phyloP scores from a whole-genome alignment of 768 basidiomycete genomes.

The Pholiota molesta region DNA sequence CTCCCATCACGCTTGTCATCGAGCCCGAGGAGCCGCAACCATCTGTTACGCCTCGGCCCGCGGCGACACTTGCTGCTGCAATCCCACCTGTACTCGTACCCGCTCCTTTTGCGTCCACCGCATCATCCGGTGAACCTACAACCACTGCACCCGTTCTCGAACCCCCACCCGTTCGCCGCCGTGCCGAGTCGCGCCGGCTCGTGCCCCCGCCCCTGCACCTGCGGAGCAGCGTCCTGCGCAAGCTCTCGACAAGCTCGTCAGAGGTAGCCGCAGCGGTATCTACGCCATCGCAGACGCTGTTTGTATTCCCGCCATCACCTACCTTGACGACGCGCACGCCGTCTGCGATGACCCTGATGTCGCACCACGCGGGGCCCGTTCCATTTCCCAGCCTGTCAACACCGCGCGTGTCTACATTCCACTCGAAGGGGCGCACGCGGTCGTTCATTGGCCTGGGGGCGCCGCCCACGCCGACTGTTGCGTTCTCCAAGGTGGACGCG shows the following conservation, averaged over 20 bases:
- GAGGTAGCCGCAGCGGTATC: conserved; percentile 29
- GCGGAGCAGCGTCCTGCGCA: conserved; percentile 37
- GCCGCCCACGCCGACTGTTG: conserved; percentile 76
- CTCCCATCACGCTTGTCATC: conserved; percentile 60
- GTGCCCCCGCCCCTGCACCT: conserved; percentile 61
- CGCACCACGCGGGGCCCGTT: conserved; percentile 49
- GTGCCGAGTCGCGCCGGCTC: conserved; percentile 58
- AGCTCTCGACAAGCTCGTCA: conserved; percentile 31
- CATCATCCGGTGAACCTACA: background rate
- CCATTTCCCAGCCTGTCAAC: conserved; percentile 65
- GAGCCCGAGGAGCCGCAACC: conserved; percentile 26
- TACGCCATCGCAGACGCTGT: conserved; percentile 81
- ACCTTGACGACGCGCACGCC: conserved; percentile 62
- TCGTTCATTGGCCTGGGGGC: conserved; percentile 75
- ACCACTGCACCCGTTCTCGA: conserved; percentile 19
- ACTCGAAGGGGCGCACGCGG: conserved; percentile 64
- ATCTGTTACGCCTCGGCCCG: conserved; percentile 12
- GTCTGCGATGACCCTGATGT: conserved; percentile 81
- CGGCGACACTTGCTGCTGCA: background rate
- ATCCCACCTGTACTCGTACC: conserved; percentile 2
- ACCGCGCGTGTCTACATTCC: conserved; percentile 72
- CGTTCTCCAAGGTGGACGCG: conserved; percentile 82
- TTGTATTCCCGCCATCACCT: conserved; percentile 84
- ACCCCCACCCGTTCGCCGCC: conserved; percentile 46
- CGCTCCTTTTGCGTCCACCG: conserved; percentile 6